phyloP scores from a whole-genome alignment of 23 red algal genomes.

The Gracilaria vermiculophylla region DNA sequence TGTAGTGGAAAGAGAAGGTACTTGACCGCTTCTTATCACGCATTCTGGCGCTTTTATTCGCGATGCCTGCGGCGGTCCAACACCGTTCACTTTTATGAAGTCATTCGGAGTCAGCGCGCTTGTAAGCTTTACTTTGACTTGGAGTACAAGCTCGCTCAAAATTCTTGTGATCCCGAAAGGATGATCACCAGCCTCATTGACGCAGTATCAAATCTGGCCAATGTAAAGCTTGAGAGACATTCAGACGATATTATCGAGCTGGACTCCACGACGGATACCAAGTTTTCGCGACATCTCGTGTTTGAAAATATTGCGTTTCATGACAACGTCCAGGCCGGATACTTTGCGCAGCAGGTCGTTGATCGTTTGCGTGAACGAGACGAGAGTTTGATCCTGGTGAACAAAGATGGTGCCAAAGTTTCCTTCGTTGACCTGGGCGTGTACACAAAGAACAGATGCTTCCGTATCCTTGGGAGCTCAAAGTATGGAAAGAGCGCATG shows the following conservation, averaged over 20 bases:
- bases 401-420: conserved; percentile 21
- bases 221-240: not conserved
- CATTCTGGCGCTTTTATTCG: conserved; percentile 39
- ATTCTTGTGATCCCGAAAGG: conserved; percentile 2
- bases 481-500: conserved; percentile 74
- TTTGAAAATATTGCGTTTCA: conserved; percentile 61
- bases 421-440: conserved; percentile 85
- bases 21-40: conserved; percentile 4
- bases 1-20: conserved; percentile 24
- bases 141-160: conserved; percentile 51
- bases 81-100: conserved; percentile 76
- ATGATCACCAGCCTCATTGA: conserved; percentile 30
- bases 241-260: conserved; percentile 48
- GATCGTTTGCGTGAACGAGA: not conserved
- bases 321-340: conserved; percentile 34
- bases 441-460: conserved; percentile 88
- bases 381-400: conserved; percentile 29
- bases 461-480: conserved; percentile 69
- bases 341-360: conserved; percentile 65
- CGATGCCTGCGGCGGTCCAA: conserved; percentile 24
- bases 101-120: conserved; percentile 59
- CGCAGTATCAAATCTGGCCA: not conserved
- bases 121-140: conserved; percentile 90
- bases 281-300: conserved; percentile 76
- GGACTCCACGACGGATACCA: conserved; percentile 61